Conservation (phyloP, 192 early-diverging fungal genomes). For the Lobosporangium transversale region DNA sequence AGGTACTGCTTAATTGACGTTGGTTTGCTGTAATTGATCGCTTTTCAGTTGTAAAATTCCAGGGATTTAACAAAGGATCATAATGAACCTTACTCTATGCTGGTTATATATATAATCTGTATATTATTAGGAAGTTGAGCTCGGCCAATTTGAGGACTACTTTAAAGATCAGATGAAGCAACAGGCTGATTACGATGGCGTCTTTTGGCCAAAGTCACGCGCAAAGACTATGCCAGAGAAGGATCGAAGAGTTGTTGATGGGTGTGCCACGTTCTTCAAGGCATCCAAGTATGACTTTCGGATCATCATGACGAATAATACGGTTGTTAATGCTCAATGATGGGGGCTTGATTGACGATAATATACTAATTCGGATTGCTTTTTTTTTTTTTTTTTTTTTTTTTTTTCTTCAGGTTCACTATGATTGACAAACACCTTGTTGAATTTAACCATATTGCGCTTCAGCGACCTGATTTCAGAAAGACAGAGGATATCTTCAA, state of each 20-base stretch:
- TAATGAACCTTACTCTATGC: too few species aligned
- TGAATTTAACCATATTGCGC: constrained; percentile 95
- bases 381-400: constrained; percentile 7
- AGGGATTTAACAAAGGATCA: too few species aligned
- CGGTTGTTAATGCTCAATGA: too few species aligned
- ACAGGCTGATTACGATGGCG: constrained; percentile 85
- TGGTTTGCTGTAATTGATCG: too few species aligned
- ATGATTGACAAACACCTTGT: constrained; percentile 86
- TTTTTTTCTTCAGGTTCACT: constrained; percentile 69
- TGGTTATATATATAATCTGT: too few species aligned
- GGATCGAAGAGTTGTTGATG: constrained; percentile 89
- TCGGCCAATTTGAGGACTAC: constrained; percentile 87
- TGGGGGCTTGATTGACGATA: background rate
- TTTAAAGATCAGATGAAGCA: constrained; percentile 79
- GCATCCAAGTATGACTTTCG: constrained; percentile 70
- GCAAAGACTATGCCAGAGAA: constrained; percentile 93
- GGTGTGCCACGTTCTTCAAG: constrained; percentile 96
- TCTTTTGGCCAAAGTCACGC: constrained; percentile 95
- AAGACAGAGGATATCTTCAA: constrained; percentile 95
- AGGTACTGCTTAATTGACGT: constrained; percentile 63
- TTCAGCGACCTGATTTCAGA: constrained; percentile 87
- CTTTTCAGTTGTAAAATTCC: too few species aligned
- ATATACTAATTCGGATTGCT: too few species aligned
- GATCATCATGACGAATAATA: background rate
- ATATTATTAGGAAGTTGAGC: constrained; percentile 85